phyloP scores from a whole-genome alignment of 2,329 filamentous ascomycete genomes.

The Botryosphaeria dothidea region DNA sequence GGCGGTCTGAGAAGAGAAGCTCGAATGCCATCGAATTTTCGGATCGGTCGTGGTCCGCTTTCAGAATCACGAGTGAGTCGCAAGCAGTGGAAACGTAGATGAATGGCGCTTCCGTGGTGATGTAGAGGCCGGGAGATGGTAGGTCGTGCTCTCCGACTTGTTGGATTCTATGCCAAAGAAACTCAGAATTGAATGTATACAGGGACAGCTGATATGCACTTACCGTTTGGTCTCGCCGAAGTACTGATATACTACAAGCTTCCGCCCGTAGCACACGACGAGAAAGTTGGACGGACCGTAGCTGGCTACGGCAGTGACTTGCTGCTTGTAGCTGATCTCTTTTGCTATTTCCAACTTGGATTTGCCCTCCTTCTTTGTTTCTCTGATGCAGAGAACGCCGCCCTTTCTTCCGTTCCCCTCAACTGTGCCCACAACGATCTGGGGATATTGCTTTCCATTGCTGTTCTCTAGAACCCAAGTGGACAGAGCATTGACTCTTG shows the following conservation, averaged over 20 bases:
- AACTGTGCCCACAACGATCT: constrained; percentile 60
- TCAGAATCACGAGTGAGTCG: constrained; percentile 55
- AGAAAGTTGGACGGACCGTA: constrained; percentile 26
- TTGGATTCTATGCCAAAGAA: background rate
- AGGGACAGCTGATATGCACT: background rate
- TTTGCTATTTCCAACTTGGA: constrained; percentile 47
- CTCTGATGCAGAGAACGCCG: constrained; percentile 44
- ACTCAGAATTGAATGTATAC: background rate
- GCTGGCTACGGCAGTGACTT: constrained; percentile 34
- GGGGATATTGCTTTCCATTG: constrained; percentile 58
- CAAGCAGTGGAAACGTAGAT: constrained; percentile 57
- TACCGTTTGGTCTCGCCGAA: constrained; percentile 21
- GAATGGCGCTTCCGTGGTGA: constrained; percentile 48
- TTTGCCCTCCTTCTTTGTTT: background rate
- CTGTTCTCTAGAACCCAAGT: constrained; percentile 65
- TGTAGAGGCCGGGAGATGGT: constrained; percentile 51
- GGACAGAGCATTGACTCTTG: constrained; percentile 61
- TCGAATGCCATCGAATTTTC: constrained; percentile 21
- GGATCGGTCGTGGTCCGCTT: constrained; percentile 27
- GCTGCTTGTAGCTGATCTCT: constrained; percentile 30
- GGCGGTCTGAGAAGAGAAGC: constrained; percentile 33
- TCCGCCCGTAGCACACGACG: constrained; percentile 31
- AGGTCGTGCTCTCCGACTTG: constrained; percentile 37
- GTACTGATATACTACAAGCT: constrained; percentile 32
- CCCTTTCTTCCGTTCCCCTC: constrained; percentile 42